Conservation (phyloP, 371 early-diverging fungal species). For the Chytridium lagenaria region DNA sequence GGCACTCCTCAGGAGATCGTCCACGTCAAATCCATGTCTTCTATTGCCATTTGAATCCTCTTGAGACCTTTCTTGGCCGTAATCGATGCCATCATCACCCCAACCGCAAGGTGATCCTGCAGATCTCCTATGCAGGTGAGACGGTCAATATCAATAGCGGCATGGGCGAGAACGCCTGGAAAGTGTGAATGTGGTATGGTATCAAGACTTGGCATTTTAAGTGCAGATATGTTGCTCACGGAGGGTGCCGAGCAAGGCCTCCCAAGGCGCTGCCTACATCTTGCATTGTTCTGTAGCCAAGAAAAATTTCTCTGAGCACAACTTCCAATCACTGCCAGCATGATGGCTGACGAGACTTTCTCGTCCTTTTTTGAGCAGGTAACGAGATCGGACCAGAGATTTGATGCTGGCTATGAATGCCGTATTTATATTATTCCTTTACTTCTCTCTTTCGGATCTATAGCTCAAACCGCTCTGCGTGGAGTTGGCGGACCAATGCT, state of each 20-base stretch:
- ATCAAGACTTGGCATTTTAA: not conserved
- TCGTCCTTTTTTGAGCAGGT: not conserved
- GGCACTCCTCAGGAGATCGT: slow-evolving; percentile 7
- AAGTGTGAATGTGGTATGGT: slow-evolving; percentile 11
- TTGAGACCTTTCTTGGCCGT: not conserved
- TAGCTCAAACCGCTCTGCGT: slow-evolving; percentile 1
- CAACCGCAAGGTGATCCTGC: not conserved
- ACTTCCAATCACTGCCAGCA: not conserved
- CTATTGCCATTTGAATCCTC: not conserved
- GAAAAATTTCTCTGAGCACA: not conserved
- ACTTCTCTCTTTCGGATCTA: not conserved
- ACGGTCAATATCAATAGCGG: slow-evolving; percentile 13
- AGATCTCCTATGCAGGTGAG: slow-evolving; percentile 9
- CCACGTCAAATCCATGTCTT: not conserved
- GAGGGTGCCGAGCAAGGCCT: not conserved
- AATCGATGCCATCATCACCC: not conserved
- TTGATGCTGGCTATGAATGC: not conserved
- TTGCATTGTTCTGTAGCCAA: too few relatives aligned
- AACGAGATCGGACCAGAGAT: too few relatives aligned
- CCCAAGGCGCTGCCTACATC: not conserved
- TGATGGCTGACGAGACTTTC: not conserved
- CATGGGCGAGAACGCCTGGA: slow-evolving; percentile 4
- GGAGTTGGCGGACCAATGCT: not conserved
- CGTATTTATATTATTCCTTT: not conserved
- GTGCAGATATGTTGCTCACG: not conserved